A percentile compares a stretch with the other conserved stretches of the same genome.
These are phyloP conservation scores for Triticum turgidum DNA, from an alignment of 176 grass and related monocot genomes.

Conservation along the genomic window DNA sequence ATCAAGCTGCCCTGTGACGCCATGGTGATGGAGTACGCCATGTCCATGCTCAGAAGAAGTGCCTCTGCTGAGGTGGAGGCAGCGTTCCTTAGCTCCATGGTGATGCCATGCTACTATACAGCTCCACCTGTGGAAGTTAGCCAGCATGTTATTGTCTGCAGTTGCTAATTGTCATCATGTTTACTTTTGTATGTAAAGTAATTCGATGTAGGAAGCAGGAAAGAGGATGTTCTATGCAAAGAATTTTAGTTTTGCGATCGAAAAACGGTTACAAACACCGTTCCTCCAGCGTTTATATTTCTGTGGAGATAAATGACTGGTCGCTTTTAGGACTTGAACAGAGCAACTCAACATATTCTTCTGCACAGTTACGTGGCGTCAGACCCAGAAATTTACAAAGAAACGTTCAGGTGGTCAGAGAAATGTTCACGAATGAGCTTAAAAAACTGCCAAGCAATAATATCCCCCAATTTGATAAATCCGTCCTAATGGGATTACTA, in stretches of 20 bases:
- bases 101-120: neutral
- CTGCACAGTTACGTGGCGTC: neutral
- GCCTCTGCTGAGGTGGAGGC: slow-evolving; percentile 38
- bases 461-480: neutral
- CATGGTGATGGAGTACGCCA: slow-evolving; percentile 36
- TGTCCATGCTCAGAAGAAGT: slow-evolving; percentile 42
- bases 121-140: neutral
- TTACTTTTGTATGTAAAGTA: slow-evolving; percentile 6
- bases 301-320: neutral
- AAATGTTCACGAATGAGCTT: neutral
- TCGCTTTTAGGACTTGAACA: neutral
- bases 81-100: slow-evolving; percentile 41
- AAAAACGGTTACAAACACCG: neutral
- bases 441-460: neutral
- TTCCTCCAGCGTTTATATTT: neutral
- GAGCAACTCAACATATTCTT: neutral
- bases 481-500: neutral
- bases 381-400: neutral
- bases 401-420: neutral
- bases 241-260: neutral
- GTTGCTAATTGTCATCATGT: slow-evolving; percentile 12
- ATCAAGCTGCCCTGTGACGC: slow-evolving; percentile 55
- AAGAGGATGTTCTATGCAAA: neutral
- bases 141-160: slow-evolving; percentile 36
- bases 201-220: neutral